Evolutionary conservation across 2,329 filamentous ascomycete species (phyloP).

Genomic region (Onygena corvina): DNA sequence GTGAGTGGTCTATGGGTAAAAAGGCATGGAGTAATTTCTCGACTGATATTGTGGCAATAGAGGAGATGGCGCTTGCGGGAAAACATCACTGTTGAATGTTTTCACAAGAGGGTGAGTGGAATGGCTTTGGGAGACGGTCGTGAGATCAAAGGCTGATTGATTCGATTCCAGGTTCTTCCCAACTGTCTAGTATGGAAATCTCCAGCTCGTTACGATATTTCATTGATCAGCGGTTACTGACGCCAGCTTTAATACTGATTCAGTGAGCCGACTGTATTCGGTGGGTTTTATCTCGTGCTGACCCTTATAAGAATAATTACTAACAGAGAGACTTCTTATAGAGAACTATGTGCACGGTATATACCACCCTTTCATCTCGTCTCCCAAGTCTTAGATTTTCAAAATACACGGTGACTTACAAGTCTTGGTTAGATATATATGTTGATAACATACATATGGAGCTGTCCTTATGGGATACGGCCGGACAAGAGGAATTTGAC

Average conservation of each 20-base stretch:
- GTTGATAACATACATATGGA: conserved; percentile 96
- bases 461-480: conserved; percentile 94
- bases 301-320: neutral
- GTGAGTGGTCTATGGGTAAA: conserved; percentile 34
- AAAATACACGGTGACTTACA: neutral
- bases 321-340: conserved; percentile 21
- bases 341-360: conserved; percentile 97
- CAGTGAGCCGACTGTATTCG: conserved; percentile 85
- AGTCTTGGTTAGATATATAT: conserved; percentile 77
- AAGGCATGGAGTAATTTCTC: neutral
- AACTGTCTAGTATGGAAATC: conserved; percentile 64
- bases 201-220: conserved; percentile 17
- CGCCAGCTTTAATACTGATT: conserved; percentile 10
- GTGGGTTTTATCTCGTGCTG: conserved; percentile 27
- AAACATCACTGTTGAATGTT: conserved; percentile 93
- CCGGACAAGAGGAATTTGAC: conserved; percentile 98
- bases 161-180: conserved; percentile 64
- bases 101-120: conserved; percentile 79
- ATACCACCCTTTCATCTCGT: conserved; percentile 19
- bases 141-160: neutral
- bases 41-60: conserved; percentile 36
- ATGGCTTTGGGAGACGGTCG: conserved; percentile 8
- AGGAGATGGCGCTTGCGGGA: conserved; percentile 91
- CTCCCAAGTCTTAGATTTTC: neutral
- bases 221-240: conserved; percentile 11